Conservation (phyloP, 1,284 basidiomycete genomes). For the Schizopora paradoxa region DNA sequence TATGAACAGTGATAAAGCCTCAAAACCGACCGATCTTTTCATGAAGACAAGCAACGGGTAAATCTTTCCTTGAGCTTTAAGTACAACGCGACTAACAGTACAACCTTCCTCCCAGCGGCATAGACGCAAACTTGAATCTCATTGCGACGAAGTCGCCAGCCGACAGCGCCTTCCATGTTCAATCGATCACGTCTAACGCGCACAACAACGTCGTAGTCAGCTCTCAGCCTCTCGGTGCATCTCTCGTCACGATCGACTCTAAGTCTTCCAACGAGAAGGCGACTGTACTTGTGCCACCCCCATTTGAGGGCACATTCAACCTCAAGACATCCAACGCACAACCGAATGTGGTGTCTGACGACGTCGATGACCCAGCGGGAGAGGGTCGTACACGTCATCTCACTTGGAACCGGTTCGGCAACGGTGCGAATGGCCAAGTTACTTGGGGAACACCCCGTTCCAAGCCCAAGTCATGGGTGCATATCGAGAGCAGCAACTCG, state of each 20-base stretch:
- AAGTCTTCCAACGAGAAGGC: constrained; percentile 14
- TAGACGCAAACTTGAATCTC: constrained; percentile 6
- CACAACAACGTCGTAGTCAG: constrained; percentile 2
- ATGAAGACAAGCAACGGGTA: constrained; percentile 18
- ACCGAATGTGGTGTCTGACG: background rate
- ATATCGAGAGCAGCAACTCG: constrained; percentile 4
- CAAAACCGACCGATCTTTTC: constrained; percentile 7
- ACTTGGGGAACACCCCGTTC: constrained; percentile 9
- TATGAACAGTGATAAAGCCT: constrained; percentile 11
- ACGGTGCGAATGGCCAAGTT: constrained; percentile 5
- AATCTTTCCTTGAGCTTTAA: background rate
- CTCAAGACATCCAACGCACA: constrained; percentile 6
- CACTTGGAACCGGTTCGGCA: background rate
- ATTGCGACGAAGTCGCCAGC: background rate
- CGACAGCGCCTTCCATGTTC: constrained; percentile 11
- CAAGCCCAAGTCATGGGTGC: constrained; percentile 6
- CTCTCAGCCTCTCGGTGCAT: constrained; percentile 14
- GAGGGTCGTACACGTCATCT: constrained; percentile 8
- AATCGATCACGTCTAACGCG: constrained; percentile 16
- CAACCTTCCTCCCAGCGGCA: no score
- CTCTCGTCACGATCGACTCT: constrained; percentile 1
- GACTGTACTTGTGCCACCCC: constrained; percentile 13
- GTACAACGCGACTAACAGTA: constrained; percentile 1
- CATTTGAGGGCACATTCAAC: constrained; percentile 18
- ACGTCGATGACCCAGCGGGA: constrained; percentile 13